phyloP scores from a whole-genome alignment of 371 early-diverging fungal species.

The Entomophthora muscae region DNA sequence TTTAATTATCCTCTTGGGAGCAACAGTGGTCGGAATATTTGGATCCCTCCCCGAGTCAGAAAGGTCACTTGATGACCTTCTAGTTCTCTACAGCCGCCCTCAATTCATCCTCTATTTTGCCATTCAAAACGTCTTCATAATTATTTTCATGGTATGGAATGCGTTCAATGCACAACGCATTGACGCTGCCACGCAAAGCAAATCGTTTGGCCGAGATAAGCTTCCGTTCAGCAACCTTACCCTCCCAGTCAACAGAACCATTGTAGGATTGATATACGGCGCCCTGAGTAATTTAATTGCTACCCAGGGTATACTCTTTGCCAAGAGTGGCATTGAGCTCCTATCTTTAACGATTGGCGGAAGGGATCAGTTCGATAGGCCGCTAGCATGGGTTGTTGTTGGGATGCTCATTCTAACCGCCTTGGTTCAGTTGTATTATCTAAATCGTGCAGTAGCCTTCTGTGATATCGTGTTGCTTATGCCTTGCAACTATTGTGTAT shows the following conservation, averaged over 20 bases:
- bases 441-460: constrained; percentile 51
- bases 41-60: constrained; percentile 56
- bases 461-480: constrained; percentile 62
- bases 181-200: constrained; percentile 12
- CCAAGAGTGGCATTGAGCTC: constrained; percentile 62
- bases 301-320: constrained; percentile 56
- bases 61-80: constrained; percentile 48
- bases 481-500: constrained; percentile 60
- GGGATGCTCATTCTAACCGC: constrained; percentile 38
- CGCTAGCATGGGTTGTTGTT: constrained; percentile 53
- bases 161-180: constrained; percentile 26
- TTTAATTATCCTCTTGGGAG: constrained; percentile 43
- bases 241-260: constrained; percentile 10
- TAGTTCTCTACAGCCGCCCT: constrained; percentile 45
- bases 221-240: constrained; percentile 10
- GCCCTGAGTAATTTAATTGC: constrained; percentile 49
- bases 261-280: constrained; percentile 41
- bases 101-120: constrained; percentile 52
- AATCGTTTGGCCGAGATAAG: constrained; percentile 9
- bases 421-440: constrained; percentile 51
- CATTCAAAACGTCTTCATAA: constrained; percentile 29
- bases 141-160: constrained; percentile 26
- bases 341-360: constrained; percentile 36
- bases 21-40: constrained; percentile 48
- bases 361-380: constrained; percentile 46